phyloP scores from a whole-genome alignment of 805 yeast genomes.

The Ogataea corticis region DNA sequence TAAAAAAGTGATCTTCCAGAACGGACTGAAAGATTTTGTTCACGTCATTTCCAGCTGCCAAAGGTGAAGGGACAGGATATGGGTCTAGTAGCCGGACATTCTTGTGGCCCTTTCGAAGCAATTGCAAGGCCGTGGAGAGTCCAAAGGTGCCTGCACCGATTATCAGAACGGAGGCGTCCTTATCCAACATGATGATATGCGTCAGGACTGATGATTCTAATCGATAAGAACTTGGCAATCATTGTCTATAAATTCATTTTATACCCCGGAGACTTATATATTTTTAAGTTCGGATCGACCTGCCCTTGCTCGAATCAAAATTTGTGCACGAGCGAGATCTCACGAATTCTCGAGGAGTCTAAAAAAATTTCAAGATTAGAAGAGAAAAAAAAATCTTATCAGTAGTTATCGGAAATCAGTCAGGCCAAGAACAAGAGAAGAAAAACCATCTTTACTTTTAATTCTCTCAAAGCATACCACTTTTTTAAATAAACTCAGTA shows the following conservation, averaged over 20 bases:
- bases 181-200: not conserved
- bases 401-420: no score
- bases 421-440: no score
- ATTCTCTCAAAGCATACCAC: no score
- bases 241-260: no score
- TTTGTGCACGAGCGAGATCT: not conserved
- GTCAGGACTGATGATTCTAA: no score
- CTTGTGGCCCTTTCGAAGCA: slow-evolving; percentile 35
- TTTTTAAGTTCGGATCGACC: not conserved
- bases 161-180: slow-evolving; percentile 25
- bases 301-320: no score
- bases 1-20: slow-evolving; percentile 27
- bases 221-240: no score
- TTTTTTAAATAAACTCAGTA: no score
- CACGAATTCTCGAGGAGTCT: no score
- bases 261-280: not conserved
- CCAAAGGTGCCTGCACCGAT: slow-evolving; percentile 50
- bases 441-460: no score
- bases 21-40: slow-evolving; percentile 40
- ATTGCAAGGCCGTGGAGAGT: slow-evolving; percentile 41
- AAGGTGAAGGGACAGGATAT: slow-evolving; percentile 1
- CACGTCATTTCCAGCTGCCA: slow-evolving; percentile 16
- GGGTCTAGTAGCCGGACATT: slow-evolving; percentile 19
- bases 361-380: no score
- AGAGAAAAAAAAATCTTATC: no score